Conservation (phyloP, 805 yeast genomes). For the Saturnispora halmiae region DNA sequence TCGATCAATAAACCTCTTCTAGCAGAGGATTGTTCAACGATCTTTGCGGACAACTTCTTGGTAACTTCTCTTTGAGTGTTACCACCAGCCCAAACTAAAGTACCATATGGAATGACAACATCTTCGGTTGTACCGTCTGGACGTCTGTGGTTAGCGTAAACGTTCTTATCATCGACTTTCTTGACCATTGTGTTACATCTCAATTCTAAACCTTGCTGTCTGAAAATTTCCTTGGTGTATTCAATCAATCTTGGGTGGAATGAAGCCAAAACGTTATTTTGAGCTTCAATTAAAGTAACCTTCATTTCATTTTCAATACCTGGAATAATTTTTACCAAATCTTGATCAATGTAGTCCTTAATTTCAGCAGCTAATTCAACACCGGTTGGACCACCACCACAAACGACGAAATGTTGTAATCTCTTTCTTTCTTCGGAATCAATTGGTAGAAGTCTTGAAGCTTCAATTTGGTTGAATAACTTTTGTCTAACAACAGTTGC, state of each 20-base stretch:
- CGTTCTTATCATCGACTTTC: slow-evolving; percentile 62
- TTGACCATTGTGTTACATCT: slow-evolving; percentile 83
- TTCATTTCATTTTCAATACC: slow-evolving; percentile 71
- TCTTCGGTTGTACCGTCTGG: slow-evolving; percentile 56
- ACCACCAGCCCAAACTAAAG: slow-evolving; percentile 97
- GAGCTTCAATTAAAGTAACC: slow-evolving; percentile 81
- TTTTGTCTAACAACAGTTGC: slow-evolving; percentile 75
- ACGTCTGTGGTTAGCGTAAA: slow-evolving; percentile 59
- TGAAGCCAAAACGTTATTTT: slow-evolving; percentile 77
- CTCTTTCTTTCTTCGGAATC: slow-evolving; percentile 70
- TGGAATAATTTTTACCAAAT: slow-evolving; percentile 83
- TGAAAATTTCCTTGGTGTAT: slow-evolving; percentile 74
- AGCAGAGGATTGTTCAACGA: slow-evolving; percentile 73
- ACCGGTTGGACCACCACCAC: slow-evolving; percentile 99
- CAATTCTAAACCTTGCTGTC: slow-evolving; percentile 57
- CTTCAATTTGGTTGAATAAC: slow-evolving; percentile 81
- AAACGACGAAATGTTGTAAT: slow-evolving; percentile 79
- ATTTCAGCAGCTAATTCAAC: slow-evolving; percentile 96
- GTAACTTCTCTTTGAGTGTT: slow-evolving; percentile 79
- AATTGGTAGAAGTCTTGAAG: slow-evolving; percentile 71
- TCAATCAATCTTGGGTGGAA: slow-evolving; percentile 60
- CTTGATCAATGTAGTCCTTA: slow-evolving; percentile 90
- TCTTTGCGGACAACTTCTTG: slow-evolving; percentile 51
- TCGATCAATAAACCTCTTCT: slow-evolving; percentile 86
- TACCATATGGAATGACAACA: slow-evolving; percentile 72